Conservation (phyloP, 23 red algal genomes). For the Gracilariopsis chorda region DNA sequence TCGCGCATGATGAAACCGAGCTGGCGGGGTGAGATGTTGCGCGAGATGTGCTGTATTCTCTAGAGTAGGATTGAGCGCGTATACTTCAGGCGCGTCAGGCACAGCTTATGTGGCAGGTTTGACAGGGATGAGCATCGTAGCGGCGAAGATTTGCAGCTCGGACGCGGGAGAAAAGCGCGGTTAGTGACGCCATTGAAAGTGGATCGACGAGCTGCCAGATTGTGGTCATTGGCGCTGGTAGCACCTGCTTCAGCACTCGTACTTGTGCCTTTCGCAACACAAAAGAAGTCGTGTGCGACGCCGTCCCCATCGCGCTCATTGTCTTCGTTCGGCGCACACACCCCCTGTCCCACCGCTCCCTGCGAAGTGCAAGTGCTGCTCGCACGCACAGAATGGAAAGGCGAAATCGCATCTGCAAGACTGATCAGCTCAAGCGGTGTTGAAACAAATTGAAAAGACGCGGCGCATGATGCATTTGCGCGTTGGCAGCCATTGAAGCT, state of each 20-base stretch:
- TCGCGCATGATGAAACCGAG: slow-evolving; percentile 38
- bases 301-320: background rate
- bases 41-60: slow-evolving; percentile 62
- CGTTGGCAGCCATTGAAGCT: no score
- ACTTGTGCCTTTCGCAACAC: background rate
- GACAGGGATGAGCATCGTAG: slow-evolving; percentile 68
- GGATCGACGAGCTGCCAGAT: slow-evolving; percentile 84
- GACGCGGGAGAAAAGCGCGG: slow-evolving; percentile 51
- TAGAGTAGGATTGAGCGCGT: slow-evolving; percentile 57
- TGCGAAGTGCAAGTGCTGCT: no score
- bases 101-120: slow-evolving; percentile 21
- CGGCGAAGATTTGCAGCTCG: slow-evolving; percentile 64
- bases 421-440: no score
- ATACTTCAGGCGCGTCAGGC: slow-evolving; percentile 86
- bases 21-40: slow-evolving; percentile 36
- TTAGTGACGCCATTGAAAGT: slow-evolving; percentile 35
- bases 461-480: no score
- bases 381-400: no score
- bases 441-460: no score
- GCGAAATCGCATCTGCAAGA: no score
- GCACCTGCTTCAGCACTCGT: background rate
- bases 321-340: no score
- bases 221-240: background rate
- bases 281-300: background rate
- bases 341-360: no score